Evolutionary conservation across 768 basidiomycete species (phyloP).

Genomic region (Tremella mesenterica): DNA sequence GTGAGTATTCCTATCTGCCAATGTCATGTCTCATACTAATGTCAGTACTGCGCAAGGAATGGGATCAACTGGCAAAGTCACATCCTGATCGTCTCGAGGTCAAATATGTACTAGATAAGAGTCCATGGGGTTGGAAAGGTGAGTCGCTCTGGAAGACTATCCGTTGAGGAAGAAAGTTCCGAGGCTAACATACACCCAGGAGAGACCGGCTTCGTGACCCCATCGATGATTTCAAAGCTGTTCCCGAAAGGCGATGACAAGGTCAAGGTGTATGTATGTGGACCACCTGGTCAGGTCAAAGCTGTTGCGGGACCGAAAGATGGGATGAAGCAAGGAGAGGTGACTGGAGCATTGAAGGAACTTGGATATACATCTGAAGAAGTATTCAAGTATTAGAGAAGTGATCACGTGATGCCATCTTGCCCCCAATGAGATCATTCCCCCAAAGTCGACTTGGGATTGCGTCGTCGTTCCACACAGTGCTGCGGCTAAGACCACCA

Average conservation of each 20-base stretch:
- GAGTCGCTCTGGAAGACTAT: no score
- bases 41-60: slow-evolving; percentile 42
- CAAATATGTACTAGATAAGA: slow-evolving; percentile 79
- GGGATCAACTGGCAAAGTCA: slow-evolving; percentile 46
- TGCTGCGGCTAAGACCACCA: no score
- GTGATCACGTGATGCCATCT: no score
- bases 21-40: neutral
- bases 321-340: slow-evolving; percentile 73
- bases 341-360: slow-evolving; percentile 76
- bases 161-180: neutral
- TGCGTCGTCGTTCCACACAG: no score
- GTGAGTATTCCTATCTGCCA: slow-evolving; percentile 45
- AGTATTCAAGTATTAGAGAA: slow-evolving; percentile 53
- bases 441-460: no score
- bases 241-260: slow-evolving; percentile 62
- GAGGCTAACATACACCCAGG: slow-evolving; percentile 47
- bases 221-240: slow-evolving; percentile 64
- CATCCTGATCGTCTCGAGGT: slow-evolving; percentile 57
- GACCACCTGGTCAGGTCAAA: slow-evolving; percentile 77
- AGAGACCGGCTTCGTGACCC: slow-evolving; percentile 63
- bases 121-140: slow-evolving; percentile 58
- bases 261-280: slow-evolving; percentile 82
- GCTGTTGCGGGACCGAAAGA: slow-evolving; percentile 81
- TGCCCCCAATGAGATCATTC: no score
- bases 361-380: slow-evolving; percentile 77